A percentile compares a stretch with the other conserved stretches of the same genome.
Conservation (phyloP, 192 early-diverging fungal species). For the Podila clonocystis region DNA sequence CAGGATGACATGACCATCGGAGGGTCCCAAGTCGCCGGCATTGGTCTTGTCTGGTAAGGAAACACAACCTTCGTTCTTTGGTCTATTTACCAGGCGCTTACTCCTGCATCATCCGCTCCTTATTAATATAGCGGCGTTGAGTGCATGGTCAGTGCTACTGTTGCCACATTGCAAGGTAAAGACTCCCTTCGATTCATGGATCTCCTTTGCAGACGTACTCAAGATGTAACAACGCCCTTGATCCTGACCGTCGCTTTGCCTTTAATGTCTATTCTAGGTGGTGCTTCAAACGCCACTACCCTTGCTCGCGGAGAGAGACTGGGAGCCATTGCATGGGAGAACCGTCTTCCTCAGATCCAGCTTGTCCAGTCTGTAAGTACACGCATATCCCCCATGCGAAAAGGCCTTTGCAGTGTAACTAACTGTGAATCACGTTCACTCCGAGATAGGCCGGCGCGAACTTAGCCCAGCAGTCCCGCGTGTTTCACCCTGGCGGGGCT, state of each 20-base stretch:
- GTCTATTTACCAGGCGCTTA: background rate
- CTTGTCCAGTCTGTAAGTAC: slow-evolving; percentile 66
- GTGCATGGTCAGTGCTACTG: slow-evolving; percentile 65
- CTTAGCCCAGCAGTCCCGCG: slow-evolving; percentile 70
- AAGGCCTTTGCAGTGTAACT: too few relatives aligned
- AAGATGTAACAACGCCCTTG: too few relatives aligned
- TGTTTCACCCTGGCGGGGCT: slow-evolving; percentile 72
- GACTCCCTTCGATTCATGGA: too few relatives aligned
- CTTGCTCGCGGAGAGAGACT: slow-evolving; percentile 64
- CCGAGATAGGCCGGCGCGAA: slow-evolving; percentile 68
- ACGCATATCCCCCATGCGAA: too few relatives aligned
- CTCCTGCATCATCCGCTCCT: background rate
- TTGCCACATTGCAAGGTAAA: slow-evolving; percentile 65
- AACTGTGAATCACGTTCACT: too few relatives aligned
- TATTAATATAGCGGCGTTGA: slow-evolving; percentile 54
- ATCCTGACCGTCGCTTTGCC: too few relatives aligned
- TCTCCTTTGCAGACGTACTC: too few relatives aligned
- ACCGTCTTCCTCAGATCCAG: slow-evolving; percentile 64
- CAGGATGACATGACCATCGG: slow-evolving; percentile 74
- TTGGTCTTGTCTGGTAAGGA: slow-evolving; percentile 69
- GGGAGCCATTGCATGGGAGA: slow-evolving; percentile 64
- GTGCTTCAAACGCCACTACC: slow-evolving; percentile 68
- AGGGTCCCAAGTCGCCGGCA: slow-evolving; percentile 70
- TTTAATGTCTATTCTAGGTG: slow-evolving; percentile 15
- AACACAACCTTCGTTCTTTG: background rate